A percentile compares a stretch with the other conserved stretches of the same genome.
Evolutionary conservation across 1,139 yeast genomes (phyloP).

Genomic region (Hyphopichia buzzinii): DNA sequence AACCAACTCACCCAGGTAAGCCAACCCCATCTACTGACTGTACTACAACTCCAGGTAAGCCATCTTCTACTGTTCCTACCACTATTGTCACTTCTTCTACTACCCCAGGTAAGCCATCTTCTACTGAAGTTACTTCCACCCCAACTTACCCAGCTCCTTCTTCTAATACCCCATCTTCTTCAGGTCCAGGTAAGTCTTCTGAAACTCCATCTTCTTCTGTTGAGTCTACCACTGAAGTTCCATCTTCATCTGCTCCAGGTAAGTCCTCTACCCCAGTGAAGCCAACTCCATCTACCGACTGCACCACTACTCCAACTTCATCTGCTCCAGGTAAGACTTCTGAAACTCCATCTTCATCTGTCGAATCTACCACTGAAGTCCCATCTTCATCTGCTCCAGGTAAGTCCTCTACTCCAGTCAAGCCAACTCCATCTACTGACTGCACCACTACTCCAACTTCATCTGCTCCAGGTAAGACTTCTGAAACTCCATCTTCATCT

Average conservation of each 20-base stretch:
- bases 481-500: not conserved
- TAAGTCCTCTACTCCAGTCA: conserved; percentile 3
- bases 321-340: conserved; percentile 2
- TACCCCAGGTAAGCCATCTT: conserved; percentile 23
- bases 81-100: conserved; percentile 7
- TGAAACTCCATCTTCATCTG: not conserved
- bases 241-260: conserved; percentile 1
- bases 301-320: conserved; percentile 1
- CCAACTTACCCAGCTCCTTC: conserved; percentile 2
- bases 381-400: conserved; percentile 1
- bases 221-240: conserved; percentile 2
- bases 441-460: conserved; percentile 1
- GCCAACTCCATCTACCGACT: conserved; percentile 7
- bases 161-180: not conserved
- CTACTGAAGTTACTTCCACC: conserved; percentile 7
- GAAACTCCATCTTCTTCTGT: not conserved
- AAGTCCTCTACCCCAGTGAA: conserved; percentile 3
- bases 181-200: not conserved
- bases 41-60: too few species aligned
- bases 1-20: too few species aligned
- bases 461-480: conserved; percentile 1
- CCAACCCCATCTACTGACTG: too few species aligned
- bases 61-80: not conserved
- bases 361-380: conserved; percentile 1
- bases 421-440: conserved; percentile 7